A percentile compares a stretch with the other conserved stretches of the same genome.
Evolutionary conservation across 2,329 filamentous ascomycete genomes (phyloP).

Genomic region (Arthrobotrys megalospora): DNA sequence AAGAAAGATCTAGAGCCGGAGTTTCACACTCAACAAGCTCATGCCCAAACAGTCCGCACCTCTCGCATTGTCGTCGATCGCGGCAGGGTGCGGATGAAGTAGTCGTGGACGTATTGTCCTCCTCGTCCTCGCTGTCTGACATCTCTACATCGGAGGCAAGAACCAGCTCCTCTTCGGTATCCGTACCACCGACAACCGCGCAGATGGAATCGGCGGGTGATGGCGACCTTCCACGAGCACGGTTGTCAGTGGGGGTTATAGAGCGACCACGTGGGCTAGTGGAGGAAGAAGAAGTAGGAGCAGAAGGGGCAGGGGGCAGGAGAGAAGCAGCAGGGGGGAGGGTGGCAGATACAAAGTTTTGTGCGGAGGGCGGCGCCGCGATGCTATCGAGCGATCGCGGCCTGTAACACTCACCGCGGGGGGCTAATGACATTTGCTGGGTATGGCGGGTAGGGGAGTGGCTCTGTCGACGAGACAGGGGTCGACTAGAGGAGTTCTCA

Average conservation of each 20-base stretch:
- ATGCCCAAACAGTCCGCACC: slow-evolving; percentile 59
- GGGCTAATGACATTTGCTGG: slow-evolving; percentile 51
- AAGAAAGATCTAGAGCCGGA: slow-evolving; percentile 41
- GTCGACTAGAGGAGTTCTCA: slow-evolving; percentile 49
- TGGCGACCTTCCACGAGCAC: slow-evolving; percentile 58
- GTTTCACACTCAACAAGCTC: slow-evolving; percentile 58
- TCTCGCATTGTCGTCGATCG: slow-evolving; percentile 60
- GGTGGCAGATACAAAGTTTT: slow-evolving; percentile 36
- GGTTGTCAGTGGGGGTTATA: slow-evolving; percentile 60
- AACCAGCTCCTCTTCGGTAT: slow-evolving; percentile 59
- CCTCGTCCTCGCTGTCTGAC: slow-evolving; percentile 54
- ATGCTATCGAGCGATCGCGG: slow-evolving; percentile 61
- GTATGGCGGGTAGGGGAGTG: slow-evolving; percentile 59
- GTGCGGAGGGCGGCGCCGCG: slow-evolving; percentile 39
- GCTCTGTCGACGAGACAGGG: slow-evolving; percentile 58
- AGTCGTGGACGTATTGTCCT: slow-evolving; percentile 56
- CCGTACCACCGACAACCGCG: slow-evolving; percentile 61
- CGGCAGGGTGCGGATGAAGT: slow-evolving; percentile 58
- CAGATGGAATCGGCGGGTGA: slow-evolving; percentile 61
- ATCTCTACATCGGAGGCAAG: slow-evolving; percentile 58
- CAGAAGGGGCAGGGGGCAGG: slow-evolving; percentile 30
- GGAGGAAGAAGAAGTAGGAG: slow-evolving; percentile 25
- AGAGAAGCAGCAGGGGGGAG: slow-evolving; percentile 32
- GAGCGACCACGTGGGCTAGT: slow-evolving; percentile 51
- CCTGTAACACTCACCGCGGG: slow-evolving; percentile 61